Evolutionary conservation across 495 filamentous ascomycete genomes (phyloP), one percentile per base, ranked within the genome.

Genomic region (Penicillium angulare): DNA sequence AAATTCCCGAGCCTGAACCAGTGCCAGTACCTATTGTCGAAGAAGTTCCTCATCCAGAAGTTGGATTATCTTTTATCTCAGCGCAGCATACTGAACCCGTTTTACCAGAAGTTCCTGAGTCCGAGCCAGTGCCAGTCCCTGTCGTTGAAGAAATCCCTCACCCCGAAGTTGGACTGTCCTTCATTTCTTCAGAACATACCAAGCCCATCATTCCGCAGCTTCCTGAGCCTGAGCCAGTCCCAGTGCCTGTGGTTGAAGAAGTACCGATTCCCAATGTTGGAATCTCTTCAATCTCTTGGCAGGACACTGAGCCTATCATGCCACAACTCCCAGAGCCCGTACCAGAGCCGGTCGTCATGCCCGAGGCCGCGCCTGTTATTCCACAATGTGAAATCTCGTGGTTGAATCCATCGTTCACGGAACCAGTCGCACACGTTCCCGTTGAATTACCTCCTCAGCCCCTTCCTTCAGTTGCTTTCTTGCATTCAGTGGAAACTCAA

Each of bases 41-140:
- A 23, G 58, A 56, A 22, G 47, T 35, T 10, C 32, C 43, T 16
- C 40, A 60, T 15, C 60, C 57, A 4, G 42, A 67, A 33, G 50
- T 81, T 20, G 69, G 64, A 24, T 59, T 85, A 31, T 81, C 83
- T 17, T 52, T 68, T 7, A 66, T 85, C 34, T 69, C 64, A 21
- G 67, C 74, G 6, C 65, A 78, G 35, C 27, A 31, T 7, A 59
- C 56, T 10, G 40, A 40, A 17, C 52, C 56, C 33, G 35, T 59
- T 16, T 24, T 52, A n/a, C 45, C 56, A 16, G 45, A 41, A 7
- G 31, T 53, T 18, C 40, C 53, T 5, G 34, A 52, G 24, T 52
- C 55, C 5, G 47, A 59, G 26, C 51, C 54, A 10, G 34, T 38
- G 3, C 38, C 38, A 24, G 49, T 47, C 13, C 47, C 53, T n/a